Conservation (phyloP, 129 eudicot species). For the Glebionis coronaria region DNA sequence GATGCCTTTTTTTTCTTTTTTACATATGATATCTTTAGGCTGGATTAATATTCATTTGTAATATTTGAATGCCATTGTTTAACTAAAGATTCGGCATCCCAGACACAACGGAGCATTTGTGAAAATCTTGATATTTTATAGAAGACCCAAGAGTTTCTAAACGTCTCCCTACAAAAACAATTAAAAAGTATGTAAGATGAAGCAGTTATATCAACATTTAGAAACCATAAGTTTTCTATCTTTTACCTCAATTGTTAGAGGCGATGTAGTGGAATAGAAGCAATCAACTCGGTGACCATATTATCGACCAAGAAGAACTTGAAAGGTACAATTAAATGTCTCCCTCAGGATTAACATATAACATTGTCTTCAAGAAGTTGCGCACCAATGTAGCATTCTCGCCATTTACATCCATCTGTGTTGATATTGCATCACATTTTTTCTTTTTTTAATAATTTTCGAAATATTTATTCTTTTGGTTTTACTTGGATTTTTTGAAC, state of each 20-base stretch:
- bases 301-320: slow-evolving; percentile 76
- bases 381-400: slow-evolving; percentile 61
- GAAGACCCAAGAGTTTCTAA: slow-evolving; percentile 55
- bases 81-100: background rate
- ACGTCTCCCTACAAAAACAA: slow-evolving; percentile 60
- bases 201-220: background rate
- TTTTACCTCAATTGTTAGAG: slow-evolving; percentile 79
- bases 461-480: background rate
- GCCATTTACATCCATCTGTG: slow-evolving; percentile 84
- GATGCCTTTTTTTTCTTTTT: too few relatives aligned
- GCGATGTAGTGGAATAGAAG: slow-evolving; percentile 91
- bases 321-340: slow-evolving; percentile 87
- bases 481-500: background rate
- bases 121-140: slow-evolving; percentile 28
- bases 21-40: slow-evolving; percentile 20
- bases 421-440: slow-evolving; percentile 16
- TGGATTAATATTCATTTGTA: slow-evolving; percentile 21
- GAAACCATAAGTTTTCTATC: background rate
- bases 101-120: background rate
- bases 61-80: slow-evolving; percentile 4
- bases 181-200: background rate
- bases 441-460: background rate
- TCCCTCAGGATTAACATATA: slow-evolving; percentile 74
- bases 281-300: slow-evolving; percentile 72
- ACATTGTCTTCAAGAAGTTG: slow-evolving; percentile 66